Evolutionary conservation across 352 stramenopile genomes (phyloP), one percentile per base, ranked within the genome.

Genomic region (Pythium brassicae): DNA sequence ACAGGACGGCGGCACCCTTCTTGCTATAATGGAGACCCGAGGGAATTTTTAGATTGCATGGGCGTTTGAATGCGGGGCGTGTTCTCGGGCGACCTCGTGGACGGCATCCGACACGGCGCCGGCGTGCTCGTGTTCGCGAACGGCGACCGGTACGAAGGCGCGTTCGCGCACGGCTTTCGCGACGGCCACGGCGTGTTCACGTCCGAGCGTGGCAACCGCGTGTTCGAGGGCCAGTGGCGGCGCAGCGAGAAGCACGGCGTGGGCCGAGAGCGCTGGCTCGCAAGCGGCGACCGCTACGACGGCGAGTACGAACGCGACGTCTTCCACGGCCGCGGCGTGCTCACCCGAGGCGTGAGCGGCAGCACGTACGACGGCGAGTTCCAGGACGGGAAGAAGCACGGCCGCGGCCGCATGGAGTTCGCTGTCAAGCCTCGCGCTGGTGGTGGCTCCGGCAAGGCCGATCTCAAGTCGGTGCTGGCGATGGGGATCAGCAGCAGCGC

Each of bases 321-420:
- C 4, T 86, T 83, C 27, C 72, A 91, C 34, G 80, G 80, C 57
- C 69, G 73, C 37, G 80, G 80, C n/a, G 37, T 78, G 20, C 50
- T 83, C 4, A 56, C 73, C 9, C 61, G 63, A 12, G 73, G 76
- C 1, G 63, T 46, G 14, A 81, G 63, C 39, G 63, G 66, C 12
- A 75, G 50, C 54, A 83, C 72, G 53, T 91, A 89, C 66, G 72
- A 85, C 10, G 80, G 78, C 14, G 72, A 83, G 48, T 89, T 89
- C 45, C 62, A 59, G 3, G 62, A 70, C 15, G 80, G 76, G 4
- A 63, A 69, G 34, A 78, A 78, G 23, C 69, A 91, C 29, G 80
- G 78, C 19, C 59, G 59, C 20, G 80, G 80, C 4, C 70, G 76
- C 32, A 91, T 91, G 76, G 75, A 86, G 46, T 91, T 86, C 43